phyloP scores from a whole-genome alignment of 2,329 filamentous ascomycete species.

The Chaetoscypha palmicola region DNA sequence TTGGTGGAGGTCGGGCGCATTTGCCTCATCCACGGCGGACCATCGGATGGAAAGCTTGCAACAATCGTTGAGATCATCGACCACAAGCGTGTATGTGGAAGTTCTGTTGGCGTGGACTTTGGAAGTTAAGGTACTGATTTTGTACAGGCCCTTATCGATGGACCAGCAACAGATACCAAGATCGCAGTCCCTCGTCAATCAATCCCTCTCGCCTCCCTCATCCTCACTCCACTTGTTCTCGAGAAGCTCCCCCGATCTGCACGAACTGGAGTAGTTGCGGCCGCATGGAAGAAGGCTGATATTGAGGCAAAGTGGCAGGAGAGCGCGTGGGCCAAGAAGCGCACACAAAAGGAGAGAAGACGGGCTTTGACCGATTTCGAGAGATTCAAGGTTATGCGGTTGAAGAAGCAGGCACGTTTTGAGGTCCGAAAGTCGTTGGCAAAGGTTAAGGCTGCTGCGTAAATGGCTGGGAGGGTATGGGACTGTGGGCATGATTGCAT shows the following conservation, averaged over 20 bases:
- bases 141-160: slow-evolving; percentile 85
- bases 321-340: slow-evolving; percentile 92
- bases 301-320: slow-evolving; percentile 91
- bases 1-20: slow-evolving; percentile 98
- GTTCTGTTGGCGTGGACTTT: slow-evolving; percentile 3
- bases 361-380: slow-evolving; percentile 95
- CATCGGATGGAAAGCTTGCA: slow-evolving; percentile 81
- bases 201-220: slow-evolving; percentile 71
- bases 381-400: slow-evolving; percentile 98
- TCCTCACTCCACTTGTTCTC: slow-evolving; percentile 86
- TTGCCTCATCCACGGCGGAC: slow-evolving; percentile 76
- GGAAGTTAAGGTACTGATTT: slow-evolving; percentile 23
- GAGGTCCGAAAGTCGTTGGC: slow-evolving; percentile 95
- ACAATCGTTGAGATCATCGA: slow-evolving; percentile 99
- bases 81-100: slow-evolving; percentile 96
- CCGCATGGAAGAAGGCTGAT: slow-evolving; percentile 82
- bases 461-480: slow-evolving; percentile 26
- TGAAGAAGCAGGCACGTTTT: slow-evolving; percentile 99
- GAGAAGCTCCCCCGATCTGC: slow-evolving; percentile 77
- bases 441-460: slow-evolving; percentile 78
- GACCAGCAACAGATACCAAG: slow-evolving; percentile 75
- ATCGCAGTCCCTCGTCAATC: slow-evolving; percentile 81
- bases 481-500: slow-evolving; percentile 43
- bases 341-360: slow-evolving; percentile 77
- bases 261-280: slow-evolving; percentile 76